Evolutionary conservation across 495 filamentous ascomycete species (phyloP).

Genomic region (Penicillium subrubescens): DNA sequence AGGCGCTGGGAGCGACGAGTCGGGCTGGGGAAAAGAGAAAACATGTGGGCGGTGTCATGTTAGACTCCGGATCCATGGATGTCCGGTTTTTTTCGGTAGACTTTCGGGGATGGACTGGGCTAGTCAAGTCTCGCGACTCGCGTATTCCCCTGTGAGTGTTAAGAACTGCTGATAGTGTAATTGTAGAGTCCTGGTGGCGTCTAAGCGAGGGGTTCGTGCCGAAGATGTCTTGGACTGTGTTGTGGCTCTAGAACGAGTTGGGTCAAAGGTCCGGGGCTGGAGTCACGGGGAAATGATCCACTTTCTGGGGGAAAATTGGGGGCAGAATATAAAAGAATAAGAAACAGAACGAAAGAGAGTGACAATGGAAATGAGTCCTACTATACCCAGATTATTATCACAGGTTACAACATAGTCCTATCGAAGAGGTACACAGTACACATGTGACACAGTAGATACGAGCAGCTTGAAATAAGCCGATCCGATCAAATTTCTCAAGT

Average conservation of each 20-base stretch:
- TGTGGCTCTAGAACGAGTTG: neutral
- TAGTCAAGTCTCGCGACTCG: neutral
- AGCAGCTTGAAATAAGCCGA: neutral
- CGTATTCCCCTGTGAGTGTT: neutral
- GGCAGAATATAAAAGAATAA: neutral
- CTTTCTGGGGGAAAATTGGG: neutral
- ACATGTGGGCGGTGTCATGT: neutral
- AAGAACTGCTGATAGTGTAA: neutral
- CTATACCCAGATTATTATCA: neutral
- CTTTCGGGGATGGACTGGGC: neutral
- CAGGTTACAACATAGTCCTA: neutral
- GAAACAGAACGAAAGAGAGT: neutral
- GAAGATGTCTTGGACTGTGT: neutral
- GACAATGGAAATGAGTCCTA: neutral
- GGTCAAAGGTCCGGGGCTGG: constrained; percentile 2
- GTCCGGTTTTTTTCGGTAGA: neutral
- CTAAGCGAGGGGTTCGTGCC: neutral
- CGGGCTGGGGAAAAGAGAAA: neutral
- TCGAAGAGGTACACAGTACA: neutral
- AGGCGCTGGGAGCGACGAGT: constrained; percentile 4
- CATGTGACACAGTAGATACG: neutral
- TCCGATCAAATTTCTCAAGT: constrained; percentile 5
- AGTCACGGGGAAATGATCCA: neutral
- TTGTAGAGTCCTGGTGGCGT: neutral
- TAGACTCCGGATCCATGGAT: constrained; percentile 1